Conservation (phyloP, 345 rosid species). For the Linum tenue region DNA sequence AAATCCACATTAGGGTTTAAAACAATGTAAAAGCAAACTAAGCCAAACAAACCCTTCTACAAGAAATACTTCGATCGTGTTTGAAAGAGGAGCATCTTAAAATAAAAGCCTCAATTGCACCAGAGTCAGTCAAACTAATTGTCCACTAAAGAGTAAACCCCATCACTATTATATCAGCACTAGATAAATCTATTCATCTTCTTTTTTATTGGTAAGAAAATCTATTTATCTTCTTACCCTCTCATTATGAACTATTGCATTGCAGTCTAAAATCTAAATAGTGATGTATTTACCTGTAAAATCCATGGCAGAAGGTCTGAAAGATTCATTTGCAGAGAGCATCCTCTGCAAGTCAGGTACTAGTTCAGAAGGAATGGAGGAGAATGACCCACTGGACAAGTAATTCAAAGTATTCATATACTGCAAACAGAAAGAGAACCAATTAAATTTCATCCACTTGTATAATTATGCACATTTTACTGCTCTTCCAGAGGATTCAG, state of each 20-base stretch:
- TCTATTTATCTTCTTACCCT: neutral
- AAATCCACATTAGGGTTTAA: neutral
- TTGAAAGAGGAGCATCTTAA: too few relatives aligned
- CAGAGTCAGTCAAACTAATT: too few relatives aligned
- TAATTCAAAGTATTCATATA: conserved; percentile 81
- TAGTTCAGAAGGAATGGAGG: conserved; percentile 70
- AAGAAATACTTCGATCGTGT: neutral
- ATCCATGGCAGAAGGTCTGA: conserved; percentile 81
- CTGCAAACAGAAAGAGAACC: conserved; percentile 41
- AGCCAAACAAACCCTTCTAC: neutral
- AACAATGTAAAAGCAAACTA: neutral
- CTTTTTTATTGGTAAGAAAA: neutral
- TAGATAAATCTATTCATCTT: neutral
- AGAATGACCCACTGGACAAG: conserved; percentile 80
- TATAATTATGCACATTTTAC: neutral
- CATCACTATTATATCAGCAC: neutral
- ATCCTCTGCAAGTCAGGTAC: conserved; percentile 83
- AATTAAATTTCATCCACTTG: neutral
- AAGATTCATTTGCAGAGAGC: conserved; percentile 78
- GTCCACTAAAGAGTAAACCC: too few relatives aligned
- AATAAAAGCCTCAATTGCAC: too few relatives aligned
- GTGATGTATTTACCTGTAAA: conserved; percentile 54
- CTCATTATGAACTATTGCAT: neutral
- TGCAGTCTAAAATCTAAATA: neutral
- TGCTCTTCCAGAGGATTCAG: neutral